Conservation (phyloP, 1,284 basidiomycete genomes). For the Inonotus hispidus region DNA sequence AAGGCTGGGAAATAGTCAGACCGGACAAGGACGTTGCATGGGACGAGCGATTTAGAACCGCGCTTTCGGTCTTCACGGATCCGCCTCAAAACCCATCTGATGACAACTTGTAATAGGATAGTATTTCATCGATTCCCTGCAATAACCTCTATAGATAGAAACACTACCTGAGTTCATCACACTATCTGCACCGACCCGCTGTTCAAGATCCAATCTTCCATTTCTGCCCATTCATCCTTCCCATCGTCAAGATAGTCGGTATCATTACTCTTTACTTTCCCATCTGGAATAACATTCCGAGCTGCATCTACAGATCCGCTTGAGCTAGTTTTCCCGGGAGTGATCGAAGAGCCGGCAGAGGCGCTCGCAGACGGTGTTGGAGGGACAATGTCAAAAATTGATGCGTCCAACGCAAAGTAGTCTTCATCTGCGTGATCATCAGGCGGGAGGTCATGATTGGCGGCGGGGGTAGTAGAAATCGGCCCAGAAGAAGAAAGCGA, state of each 20-base stretch:
- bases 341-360: neutral
- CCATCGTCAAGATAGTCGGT: neutral
- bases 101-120: neutral
- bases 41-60: slow-evolving; percentile 69
- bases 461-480: neutral
- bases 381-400: slow-evolving; percentile 29
- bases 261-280: neutral
- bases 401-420: slow-evolving; percentile 31
- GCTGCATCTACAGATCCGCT: neutral
- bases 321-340: neutral
- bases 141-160: slow-evolving; percentile 19
- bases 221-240: slow-evolving; percentile 32
- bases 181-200: slow-evolving; percentile 37
- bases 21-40: slow-evolving; percentile 62
- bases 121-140: neutral
- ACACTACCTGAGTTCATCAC: neutral
- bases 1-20: slow-evolving; percentile 74
- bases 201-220: slow-evolving; percentile 40
- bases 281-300: neutral
- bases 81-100: slow-evolving; percentile 24
- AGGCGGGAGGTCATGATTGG: neutral
- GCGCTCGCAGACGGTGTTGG: neutral
- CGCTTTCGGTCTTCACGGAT: slow-evolving; percentile 60
- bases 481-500: neutral
- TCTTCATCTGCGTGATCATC: slow-evolving; percentile 24